A percentile compares a stretch with the other conserved stretches of the same genome.
Conservation (phyloP, 1,139 yeast genomes). For the Nakaseomyces kungkrabaensis region DNA sequence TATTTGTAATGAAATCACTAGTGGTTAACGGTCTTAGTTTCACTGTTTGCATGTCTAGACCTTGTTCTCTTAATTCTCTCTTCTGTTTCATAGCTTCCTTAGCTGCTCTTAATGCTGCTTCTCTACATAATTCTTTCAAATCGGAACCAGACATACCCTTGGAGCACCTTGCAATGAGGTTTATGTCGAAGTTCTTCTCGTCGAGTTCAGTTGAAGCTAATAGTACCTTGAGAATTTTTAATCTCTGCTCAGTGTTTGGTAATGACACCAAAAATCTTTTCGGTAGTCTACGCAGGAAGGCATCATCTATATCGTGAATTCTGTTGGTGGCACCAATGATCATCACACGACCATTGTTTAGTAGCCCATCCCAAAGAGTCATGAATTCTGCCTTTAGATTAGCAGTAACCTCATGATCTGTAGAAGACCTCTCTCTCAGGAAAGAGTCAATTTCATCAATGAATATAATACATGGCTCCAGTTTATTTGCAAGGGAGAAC, state of each 20-base stretch:
- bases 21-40: constrained; percentile 3
- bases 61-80: constrained; percentile 12
- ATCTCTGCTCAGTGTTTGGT: constrained; percentile 63
- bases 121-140: constrained; percentile 80
- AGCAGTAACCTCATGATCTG: constrained; percentile 94
- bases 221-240: constrained; percentile 55
- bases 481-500: constrained; percentile 78
- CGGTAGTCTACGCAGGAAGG: constrained; percentile 88
- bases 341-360: constrained; percentile 65
- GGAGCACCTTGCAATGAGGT: constrained; percentile 51
- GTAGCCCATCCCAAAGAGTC: constrained; percentile 95
- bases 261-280: constrained; percentile 73
- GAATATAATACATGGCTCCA: constrained; percentile 90
- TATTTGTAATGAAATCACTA: not conserved
- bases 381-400: constrained; percentile 93
- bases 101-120: constrained; percentile 85
- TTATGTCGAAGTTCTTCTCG: constrained; percentile 47
- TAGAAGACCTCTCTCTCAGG: constrained; percentile 71
- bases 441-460: constrained; percentile 96
- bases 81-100: constrained; percentile 61
- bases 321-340: constrained; percentile 94
- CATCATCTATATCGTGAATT: constrained; percentile 83
- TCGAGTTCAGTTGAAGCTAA: constrained; percentile 57
- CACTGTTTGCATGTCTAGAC: not conserved
- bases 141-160: constrained; percentile 86